These are phyloP conservation scores for Boletus tylopilopsis DNA, from an alignment of 768 basidiomycete species.

Conservation along the genomic window DNA sequence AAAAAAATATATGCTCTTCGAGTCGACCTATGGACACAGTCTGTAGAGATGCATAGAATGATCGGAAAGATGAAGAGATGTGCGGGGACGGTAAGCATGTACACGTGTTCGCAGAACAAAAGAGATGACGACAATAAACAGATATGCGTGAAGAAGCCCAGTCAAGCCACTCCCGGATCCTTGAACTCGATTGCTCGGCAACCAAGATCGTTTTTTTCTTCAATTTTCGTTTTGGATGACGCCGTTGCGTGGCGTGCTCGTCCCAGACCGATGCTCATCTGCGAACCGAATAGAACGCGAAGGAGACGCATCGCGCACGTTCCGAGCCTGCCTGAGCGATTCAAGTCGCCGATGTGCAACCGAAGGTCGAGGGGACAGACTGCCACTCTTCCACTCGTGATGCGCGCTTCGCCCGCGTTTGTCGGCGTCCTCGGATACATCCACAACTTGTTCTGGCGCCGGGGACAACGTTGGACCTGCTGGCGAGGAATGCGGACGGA, in stretches of 20 bases:
- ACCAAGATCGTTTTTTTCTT: slow-evolving; percentile 15
- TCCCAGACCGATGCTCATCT: slow-evolving; percentile 31
- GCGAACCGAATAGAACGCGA: slow-evolving; percentile 47
- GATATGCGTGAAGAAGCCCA: not conserved
- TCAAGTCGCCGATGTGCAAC: slow-evolving; percentile 30
- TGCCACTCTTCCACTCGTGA: slow-evolving; percentile 11
- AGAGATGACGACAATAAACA: not conserved
- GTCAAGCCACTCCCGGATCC: too few relatives aligned
- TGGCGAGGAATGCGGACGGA: not conserved
- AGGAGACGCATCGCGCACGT: slow-evolving; percentile 41
- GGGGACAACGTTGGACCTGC: not conserved
- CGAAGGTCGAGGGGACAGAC: slow-evolving; percentile 18
- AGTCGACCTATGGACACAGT: too few relatives aligned
- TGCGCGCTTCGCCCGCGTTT: slow-evolving; percentile 23
- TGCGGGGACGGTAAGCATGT: too few relatives aligned
- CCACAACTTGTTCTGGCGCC: slow-evolving; percentile 1
- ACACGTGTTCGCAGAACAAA: too few relatives aligned
- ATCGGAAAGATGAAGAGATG: too few relatives aligned
- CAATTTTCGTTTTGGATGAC: slow-evolving; percentile 15
- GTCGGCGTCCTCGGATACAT: slow-evolving; percentile 6
- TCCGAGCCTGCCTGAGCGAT: slow-evolving; percentile 19
- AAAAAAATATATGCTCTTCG: too few relatives aligned
- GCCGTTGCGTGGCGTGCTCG: slow-evolving; percentile 19
- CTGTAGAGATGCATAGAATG: too few relatives aligned
- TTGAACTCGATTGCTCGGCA: slow-evolving; percentile 1